A percentile compares a stretch with the other conserved stretches of the same genome.
Evolutionary conservation across 1,284 basidiomycete genomes (phyloP).

Genomic region (Austropuccinia psidii): DNA sequence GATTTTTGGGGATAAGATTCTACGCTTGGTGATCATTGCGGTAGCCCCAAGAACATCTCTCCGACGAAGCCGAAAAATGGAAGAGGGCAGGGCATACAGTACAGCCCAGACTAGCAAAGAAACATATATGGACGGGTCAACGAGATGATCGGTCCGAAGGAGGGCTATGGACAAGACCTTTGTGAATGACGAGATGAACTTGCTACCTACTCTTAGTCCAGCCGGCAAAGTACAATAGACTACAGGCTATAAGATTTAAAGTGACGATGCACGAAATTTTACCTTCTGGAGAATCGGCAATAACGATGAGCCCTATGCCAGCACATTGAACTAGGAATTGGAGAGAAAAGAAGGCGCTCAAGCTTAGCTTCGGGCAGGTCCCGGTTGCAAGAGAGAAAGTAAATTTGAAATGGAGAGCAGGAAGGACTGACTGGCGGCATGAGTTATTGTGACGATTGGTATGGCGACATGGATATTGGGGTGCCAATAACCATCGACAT

Average conservation of each 20-base stretch:
- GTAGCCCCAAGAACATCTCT: slow-evolving; percentile 29
- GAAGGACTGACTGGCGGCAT: slow-evolving; percentile 13
- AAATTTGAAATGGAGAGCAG: neutral
- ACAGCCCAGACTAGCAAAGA: slow-evolving; percentile 25
- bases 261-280: slow-evolving; percentile 5
- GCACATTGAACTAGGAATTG: slow-evolving; percentile 13
- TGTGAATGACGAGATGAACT: no score
- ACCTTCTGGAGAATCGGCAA: neutral
- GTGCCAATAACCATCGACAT: slow-evolving; percentile 34
- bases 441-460: slow-evolving; percentile 17
- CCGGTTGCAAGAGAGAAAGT: neutral
- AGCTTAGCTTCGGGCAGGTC: neutral
- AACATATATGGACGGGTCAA: neutral
- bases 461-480: slow-evolving; percentile 35
- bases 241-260: slow-evolving; percentile 21
- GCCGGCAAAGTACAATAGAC: slow-evolving; percentile 16
- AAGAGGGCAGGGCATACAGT: slow-evolving; percentile 31
- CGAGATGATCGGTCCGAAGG: no score
- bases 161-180: no score
- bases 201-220: slow-evolving; percentile 27
- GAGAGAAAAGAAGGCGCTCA: neutral
- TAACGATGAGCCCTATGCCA: slow-evolving; percentile 21
- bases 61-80: slow-evolving; percentile 32
- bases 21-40: slow-evolving; percentile 22
- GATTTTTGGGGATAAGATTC: slow-evolving; percentile 28